These are phyloP conservation scores for Plantago ovata DNA, from an alignment of 257 asterid genomes.

Conservation along the genomic window DNA sequence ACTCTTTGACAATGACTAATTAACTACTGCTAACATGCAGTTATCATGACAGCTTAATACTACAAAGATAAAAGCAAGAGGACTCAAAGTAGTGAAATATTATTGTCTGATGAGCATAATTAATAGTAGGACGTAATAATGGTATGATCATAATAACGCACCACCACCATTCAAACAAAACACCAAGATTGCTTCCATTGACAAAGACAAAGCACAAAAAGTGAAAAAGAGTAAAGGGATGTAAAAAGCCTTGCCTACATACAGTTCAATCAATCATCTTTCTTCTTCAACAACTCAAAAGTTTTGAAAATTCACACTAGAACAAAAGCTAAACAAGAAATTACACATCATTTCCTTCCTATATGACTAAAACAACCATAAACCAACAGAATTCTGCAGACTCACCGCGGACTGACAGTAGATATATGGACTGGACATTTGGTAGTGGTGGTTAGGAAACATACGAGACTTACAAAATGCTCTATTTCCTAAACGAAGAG, in stretches of 20 bases:
- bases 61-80: conserved; percentile 14
- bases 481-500: neutral
- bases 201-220: conserved; percentile 37
- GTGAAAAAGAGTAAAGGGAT: conserved; percentile 16
- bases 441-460: conserved; percentile 33
- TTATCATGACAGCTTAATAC: conserved; percentile 18
- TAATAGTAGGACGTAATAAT: conserved; percentile 3
- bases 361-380: conserved; percentile 25
- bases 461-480: neutral
- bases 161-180: conserved; percentile 27
- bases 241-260: no score
- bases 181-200: conserved; percentile 40
- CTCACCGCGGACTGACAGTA: conserved; percentile 17
- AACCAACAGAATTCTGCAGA: conserved; percentile 42
- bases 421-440: conserved; percentile 16
- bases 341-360: conserved; percentile 43
- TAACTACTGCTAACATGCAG: conserved; percentile 22
- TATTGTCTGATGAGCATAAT: conserved; percentile 8
- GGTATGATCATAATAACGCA: conserved; percentile 10
- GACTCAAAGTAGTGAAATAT: neutral
- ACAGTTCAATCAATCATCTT: conserved; percentile 34
- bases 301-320: conserved; percentile 58
- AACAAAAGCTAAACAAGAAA: conserved; percentile 20
- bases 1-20: neutral
- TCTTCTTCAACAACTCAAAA: conserved; percentile 33